Base-by-base conservation (phyloP, 2,329 filamentous ascomycete species). In the Fusarium incarnatum region DNA sequence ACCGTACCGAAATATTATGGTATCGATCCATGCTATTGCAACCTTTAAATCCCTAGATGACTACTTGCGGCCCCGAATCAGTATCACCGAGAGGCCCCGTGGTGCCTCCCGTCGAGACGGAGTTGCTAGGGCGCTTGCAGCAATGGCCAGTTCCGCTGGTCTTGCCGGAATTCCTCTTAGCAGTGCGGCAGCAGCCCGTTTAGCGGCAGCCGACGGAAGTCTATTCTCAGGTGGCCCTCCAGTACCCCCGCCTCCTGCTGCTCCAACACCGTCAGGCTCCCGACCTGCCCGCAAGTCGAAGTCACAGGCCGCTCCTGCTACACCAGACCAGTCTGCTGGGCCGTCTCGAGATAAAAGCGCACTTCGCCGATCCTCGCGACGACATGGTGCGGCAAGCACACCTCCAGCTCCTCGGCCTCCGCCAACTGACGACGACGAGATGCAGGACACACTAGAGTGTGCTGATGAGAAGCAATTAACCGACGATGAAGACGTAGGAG, bases 41-140 rank as follows among this genome's bases (percentile, higher is more conserved):
- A 98, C 94, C 0, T 98, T 99, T 84, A 98, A 98, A 79, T 93
- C 95, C 1, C 83, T 99, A 25, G 96, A 98, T 77, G 96, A 99
- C 78, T 99, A 98, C 79, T 85, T 99, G 45, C 91, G 96, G 40
- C 96, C 96, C 10, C 89, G 95, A 65, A 97, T 99, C 63, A 94
- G 86, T 74, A 79, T 96, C 16, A 89, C 92, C 5, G 94, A 97
- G 68, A 89, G 93, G 20, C 77, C 79, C 15, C 86, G 90, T 45
- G 84, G 83, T 12, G 84, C 73, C 18, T 34, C 87, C 30, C 87
- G 91, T 82, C 77, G 91, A 83, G 87, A 88, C 56, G 88, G 90
- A 2, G 82, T 94, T 28, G 87, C 89, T 4, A 84, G 89, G 81
- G 88, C 91, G 63, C 82, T 97, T 75, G 89, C 94, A 72, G 89